Evolutionary conservation across 2,329 filamentous ascomycete genomes (phyloP).

Genomic region (Pseudogymnoascus sp.): DNA sequence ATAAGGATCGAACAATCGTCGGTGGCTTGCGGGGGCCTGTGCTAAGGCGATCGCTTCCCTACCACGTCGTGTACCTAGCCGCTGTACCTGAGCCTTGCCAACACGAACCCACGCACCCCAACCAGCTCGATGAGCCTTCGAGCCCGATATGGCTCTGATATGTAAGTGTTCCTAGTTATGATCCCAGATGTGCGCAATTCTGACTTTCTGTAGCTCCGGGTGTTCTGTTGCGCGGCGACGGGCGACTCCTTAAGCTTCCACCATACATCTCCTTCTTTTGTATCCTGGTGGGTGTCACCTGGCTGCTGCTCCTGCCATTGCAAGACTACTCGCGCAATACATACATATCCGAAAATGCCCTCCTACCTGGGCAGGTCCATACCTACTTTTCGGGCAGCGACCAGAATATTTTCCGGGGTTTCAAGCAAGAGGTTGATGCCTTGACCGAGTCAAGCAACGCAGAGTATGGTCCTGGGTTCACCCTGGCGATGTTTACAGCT

Average conservation of each 20-base stretch:
- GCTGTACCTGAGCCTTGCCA: neutral
- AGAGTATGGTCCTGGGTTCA: constrained; percentile 34
- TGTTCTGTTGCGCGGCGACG: constrained; percentile 67
- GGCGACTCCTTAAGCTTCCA: constrained; percentile 72
- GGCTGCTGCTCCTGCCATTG: constrained; percentile 83
- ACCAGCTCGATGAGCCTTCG: constrained; percentile 1
- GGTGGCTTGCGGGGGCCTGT: neutral
- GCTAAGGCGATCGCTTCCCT: constrained; percentile 3
- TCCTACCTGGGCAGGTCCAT: constrained; percentile 91
- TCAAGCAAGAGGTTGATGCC: constrained; percentile 70
- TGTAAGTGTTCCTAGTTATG: constrained; percentile 1
- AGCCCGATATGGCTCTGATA: constrained; percentile 14
- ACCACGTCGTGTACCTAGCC: neutral
- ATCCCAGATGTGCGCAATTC: neutral
- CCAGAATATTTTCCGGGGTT: constrained; percentile 87
- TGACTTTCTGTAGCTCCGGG: constrained; percentile 38
- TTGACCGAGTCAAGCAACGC: constrained; percentile 46
- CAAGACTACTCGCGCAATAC: constrained; percentile 85
- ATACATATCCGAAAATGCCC: constrained; percentile 95
- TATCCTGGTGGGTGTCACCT: constrained; percentile 75
- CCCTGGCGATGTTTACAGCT: constrained; percentile 28
- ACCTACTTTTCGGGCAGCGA: constrained; percentile 97
- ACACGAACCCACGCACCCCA: neutral
- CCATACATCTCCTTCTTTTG: constrained; percentile 82
- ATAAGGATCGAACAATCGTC: neutral